Evolutionary conservation across 2,329 filamentous ascomycete genomes (phyloP).

Genomic region (Penicillium sp.): DNA sequence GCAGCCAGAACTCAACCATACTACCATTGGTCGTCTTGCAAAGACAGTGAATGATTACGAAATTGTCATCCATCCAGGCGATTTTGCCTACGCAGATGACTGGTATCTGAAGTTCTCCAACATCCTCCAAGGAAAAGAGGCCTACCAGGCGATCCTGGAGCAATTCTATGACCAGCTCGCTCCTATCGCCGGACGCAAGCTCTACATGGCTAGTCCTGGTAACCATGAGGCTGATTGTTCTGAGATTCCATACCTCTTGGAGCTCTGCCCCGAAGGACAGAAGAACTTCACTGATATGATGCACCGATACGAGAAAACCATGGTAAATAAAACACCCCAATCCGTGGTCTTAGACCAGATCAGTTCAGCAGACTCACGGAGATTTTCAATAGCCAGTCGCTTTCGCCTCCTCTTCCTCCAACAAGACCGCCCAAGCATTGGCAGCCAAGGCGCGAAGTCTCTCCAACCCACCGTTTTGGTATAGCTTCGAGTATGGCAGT

Average conservation of each 20-base stretch:
- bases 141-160: conserved; percentile 62
- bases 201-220: conserved; percentile 62
- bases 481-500: conserved; percentile 65
- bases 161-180: conserved; percentile 61
- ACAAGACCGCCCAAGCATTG: conserved; percentile 45
- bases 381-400: conserved; percentile 40
- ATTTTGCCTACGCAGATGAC: conserved; percentile 64
- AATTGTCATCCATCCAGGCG: conserved; percentile 47
- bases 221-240: conserved; percentile 64
- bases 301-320: conserved; percentile 58
- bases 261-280: conserved; percentile 51
- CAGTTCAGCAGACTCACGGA: no score
- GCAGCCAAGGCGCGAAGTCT: conserved; percentile 53
- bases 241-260: conserved; percentile 29
- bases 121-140: conserved; percentile 53
- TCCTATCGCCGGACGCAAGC: conserved; percentile 58
- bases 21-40: conserved; percentile 61
- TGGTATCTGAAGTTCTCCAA: conserved; percentile 57
- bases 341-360: no score
- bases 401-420: conserved; percentile 55
- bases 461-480: conserved; percentile 62
- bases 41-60: conserved; percentile 60
- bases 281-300: conserved; percentile 66
- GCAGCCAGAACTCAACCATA: conserved; percentile 60
- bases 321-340: conserved; percentile 30